Evolutionary conservation across 2,329 filamentous ascomycete species (phyloP).

Genomic region (Ascocoryne sarcoides): DNA sequence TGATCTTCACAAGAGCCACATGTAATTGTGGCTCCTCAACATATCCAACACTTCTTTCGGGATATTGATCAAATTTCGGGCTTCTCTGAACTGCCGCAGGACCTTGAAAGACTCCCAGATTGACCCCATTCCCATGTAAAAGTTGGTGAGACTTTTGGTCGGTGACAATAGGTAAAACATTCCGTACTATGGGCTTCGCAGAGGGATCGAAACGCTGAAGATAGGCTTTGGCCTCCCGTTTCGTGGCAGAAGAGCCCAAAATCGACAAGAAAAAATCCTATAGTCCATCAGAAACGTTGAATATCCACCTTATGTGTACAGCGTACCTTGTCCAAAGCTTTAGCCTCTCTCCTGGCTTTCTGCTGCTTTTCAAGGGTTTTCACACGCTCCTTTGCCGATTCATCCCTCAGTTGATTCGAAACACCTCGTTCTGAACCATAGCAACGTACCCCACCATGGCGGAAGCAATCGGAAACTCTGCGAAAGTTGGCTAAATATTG

Average conservation of each 20-base stretch:
- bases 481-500: constrained; percentile 5
- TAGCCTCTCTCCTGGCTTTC: constrained; percentile 38
- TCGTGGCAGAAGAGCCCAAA: constrained; percentile 80
- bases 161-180: background rate
- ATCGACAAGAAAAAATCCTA: constrained; percentile 82
- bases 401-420: constrained; percentile 19
- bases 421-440: constrained; percentile 12
- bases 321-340: constrained; percentile 39
- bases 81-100: constrained; percentile 49
- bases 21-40: constrained; percentile 42
- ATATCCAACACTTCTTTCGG: constrained; percentile 23
- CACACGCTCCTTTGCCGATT: constrained; percentile 23
- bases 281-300: no score
- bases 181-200: constrained; percentile 13
- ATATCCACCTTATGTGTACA: no score
- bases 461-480: background rate
- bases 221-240: constrained; percentile 86
- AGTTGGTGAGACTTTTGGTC: no score
- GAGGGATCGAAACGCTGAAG: constrained; percentile 68
- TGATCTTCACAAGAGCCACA: constrained; percentile 78
- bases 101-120: constrained; percentile 52
- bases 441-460: background rate
- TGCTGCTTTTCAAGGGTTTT: constrained; percentile 22
- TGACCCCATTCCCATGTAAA: constrained; percentile 38
- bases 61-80: constrained; percentile 49